These are phyloP conservation scores for Cercophora newfieldiana DNA, from an alignment of 495 filamentous ascomycete genomes.

Conservation along the genomic window DNA sequence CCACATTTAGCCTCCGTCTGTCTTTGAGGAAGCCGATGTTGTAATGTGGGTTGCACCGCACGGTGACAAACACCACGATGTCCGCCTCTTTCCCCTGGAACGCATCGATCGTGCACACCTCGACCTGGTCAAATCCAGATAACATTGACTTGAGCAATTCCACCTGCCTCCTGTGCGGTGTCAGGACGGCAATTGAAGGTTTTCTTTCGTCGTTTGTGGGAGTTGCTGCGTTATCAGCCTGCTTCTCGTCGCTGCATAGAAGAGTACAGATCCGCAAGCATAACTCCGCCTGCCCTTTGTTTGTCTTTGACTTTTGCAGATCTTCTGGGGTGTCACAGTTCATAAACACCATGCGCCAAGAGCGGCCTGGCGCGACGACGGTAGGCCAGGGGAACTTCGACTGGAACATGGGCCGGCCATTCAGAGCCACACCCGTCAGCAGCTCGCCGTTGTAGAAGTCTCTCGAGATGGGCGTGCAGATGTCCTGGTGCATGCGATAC, in stretches of 20 bases:
- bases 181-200: slow-evolving; percentile 44
- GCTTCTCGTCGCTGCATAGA: slow-evolving; percentile 9
- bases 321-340: slow-evolving; percentile 46
- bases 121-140: slow-evolving; percentile 25
- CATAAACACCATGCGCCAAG: slow-evolving; percentile 41
- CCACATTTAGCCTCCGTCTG: slow-evolving; percentile 52
- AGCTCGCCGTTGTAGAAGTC: slow-evolving; percentile 52
- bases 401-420: slow-evolving; percentile 24
- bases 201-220: slow-evolving; percentile 12
- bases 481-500: slow-evolving; percentile 53
- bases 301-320: slow-evolving; percentile 47
- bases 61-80: slow-evolving; percentile 51
- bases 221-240: neutral
- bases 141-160: slow-evolving; percentile 37
- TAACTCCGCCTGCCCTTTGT: slow-evolving; percentile 43
- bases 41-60: slow-evolving; percentile 45
- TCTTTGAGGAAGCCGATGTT: slow-evolving; percentile 56
- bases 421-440: slow-evolving; percentile 37
- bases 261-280: slow-evolving; percentile 4
- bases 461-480: slow-evolving; percentile 46
- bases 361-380: slow-evolving; percentile 6
- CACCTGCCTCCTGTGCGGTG: slow-evolving; percentile 47
- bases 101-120: slow-evolving; percentile 51
- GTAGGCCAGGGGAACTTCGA: slow-evolving; percentile 29
- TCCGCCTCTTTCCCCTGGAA: slow-evolving; percentile 56